These are phyloP conservation scores for Canavalia ensiformis DNA, from an alignment of 306 rosid species.

Conservation along the genomic window DNA sequence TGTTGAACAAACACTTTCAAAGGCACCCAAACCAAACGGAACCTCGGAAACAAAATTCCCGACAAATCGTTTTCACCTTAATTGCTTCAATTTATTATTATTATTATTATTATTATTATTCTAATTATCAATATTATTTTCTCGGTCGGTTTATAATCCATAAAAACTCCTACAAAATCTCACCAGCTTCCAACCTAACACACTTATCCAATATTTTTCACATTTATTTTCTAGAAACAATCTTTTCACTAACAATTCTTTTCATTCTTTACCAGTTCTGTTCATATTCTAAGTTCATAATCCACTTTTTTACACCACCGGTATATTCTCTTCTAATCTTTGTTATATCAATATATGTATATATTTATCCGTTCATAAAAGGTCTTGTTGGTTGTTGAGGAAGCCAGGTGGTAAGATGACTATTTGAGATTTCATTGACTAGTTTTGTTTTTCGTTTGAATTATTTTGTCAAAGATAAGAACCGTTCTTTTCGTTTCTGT, in stretches of 20 bases:
- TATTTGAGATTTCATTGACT: slow-evolving; percentile 47
- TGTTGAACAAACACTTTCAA: slow-evolving; percentile 60
- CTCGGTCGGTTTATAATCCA: slow-evolving; percentile 57
- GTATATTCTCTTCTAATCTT: slow-evolving; percentile 31
- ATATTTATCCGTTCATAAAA: neutral
- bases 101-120: neutral
- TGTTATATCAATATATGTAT: neutral
- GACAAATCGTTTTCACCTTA: neutral
- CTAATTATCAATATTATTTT: neutral
- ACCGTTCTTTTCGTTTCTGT: slow-evolving; percentile 17
- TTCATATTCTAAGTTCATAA: slow-evolving; percentile 20
- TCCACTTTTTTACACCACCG: slow-evolving; percentile 8
- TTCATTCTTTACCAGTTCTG: slow-evolving; percentile 20
- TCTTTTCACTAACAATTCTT: slow-evolving; percentile 39
- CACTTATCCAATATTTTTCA: slow-evolving; percentile 34
- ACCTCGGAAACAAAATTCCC: slow-evolving; percentile 48
- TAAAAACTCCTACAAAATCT: slow-evolving; percentile 57
- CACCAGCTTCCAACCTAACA: slow-evolving; percentile 69
- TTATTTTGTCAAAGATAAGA: slow-evolving; percentile 32
- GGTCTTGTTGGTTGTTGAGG: slow-evolving; percentile 55
- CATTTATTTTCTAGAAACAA: slow-evolving; percentile 14
- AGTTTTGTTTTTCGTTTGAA: slow-evolving; percentile 37
- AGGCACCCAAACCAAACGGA: slow-evolving; percentile 54
- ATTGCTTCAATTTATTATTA: neutral
- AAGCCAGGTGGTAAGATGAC: slow-evolving; percentile 48